Percentiles rank a stretch among this genome's conserved stretches.
These are phyloP conservation scores for Colletotrichum tofieldiae DNA, from an alignment of 2,329 filamentous ascomycete species.

Conservation along the genomic window DNA sequence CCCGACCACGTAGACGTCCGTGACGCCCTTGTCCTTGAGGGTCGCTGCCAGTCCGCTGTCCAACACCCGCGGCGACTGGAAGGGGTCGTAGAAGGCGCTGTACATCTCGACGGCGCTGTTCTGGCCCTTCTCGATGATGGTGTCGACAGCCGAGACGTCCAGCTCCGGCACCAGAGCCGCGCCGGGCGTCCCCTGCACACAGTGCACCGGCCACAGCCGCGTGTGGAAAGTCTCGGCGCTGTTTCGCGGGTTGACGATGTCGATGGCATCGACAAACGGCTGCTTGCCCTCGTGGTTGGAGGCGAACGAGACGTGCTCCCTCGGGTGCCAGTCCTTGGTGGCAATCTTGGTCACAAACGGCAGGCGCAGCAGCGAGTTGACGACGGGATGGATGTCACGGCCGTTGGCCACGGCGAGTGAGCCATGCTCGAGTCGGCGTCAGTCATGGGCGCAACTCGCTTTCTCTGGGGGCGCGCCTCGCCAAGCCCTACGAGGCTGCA, in stretches of 20 bases:
- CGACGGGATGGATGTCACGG: conserved; percentile 76
- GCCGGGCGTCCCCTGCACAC: conserved; percentile 82
- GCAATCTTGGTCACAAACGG: conserved; percentile 84
- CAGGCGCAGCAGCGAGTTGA: conserved; percentile 82
- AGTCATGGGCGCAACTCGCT: conserved; percentile 3
- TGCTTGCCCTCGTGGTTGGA: conserved; percentile 79
- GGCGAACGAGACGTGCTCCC: conserved; percentile 89
- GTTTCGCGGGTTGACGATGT: conserved; percentile 78
- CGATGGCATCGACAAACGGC: conserved; percentile 77
- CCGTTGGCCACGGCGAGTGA: conserved; percentile 86
- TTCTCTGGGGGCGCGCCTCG: not conserved
- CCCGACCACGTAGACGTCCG: conserved; percentile 88
- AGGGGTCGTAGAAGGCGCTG: conserved; percentile 89
- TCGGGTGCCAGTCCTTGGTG: conserved; percentile 94
- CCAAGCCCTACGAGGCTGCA: not conserved
- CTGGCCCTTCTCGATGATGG: conserved; percentile 83
- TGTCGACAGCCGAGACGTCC: conserved; percentile 71
- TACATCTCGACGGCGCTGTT: conserved; percentile 90
- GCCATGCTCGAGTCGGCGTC: conserved; percentile 72
- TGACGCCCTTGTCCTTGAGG: conserved; percentile 73
- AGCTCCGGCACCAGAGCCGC: conserved; percentile 83
- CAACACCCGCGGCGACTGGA: conserved; percentile 71
- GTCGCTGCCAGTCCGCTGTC: conserved; percentile 75
- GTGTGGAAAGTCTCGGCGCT: conserved; percentile 74
- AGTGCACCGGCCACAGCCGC: conserved; percentile 91